Evolutionary conservation across 257 asterid genomes (phyloP), one percentile per base, ranked within the genome.

Genomic region (Ehretia macrophylla): DNA sequence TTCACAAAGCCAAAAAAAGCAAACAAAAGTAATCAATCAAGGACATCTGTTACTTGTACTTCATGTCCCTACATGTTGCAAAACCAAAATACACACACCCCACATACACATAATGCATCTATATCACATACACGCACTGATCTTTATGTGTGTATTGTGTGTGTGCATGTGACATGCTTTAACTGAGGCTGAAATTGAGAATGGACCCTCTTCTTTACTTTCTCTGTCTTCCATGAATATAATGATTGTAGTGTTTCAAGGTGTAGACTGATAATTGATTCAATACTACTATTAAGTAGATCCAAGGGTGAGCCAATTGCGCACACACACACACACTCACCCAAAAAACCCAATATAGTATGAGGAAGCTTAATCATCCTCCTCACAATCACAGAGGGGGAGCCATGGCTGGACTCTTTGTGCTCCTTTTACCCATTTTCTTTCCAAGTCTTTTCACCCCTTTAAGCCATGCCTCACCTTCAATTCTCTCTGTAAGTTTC

Each of bases 391-490:
- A 64, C 56, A 85, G 83, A 68, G 83, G 89, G 52, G 92, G 81
- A 78, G 85, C 89, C 64, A 83, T 93, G 95, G 83, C 81, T 77
- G 83, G 63, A 74, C 71, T 87, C 44, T 73, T 81, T 65, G 76
- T 86, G 51, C 70, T 93, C 77, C 85, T 93, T 63, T 68, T 89
- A 63, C 84, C 96, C 55, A 55, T 78, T 45, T 77, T 82, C 21
- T 77, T 80, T 32, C 75, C 80, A n/a, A 72, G 47, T 73, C 71
- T 83, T 23, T 83, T 85, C 67, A 62, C 83, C 66, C 80, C 94
- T 45, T 69, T 81, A 22, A 65, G 81, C 81, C 83, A 81, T 65
- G 99, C 94, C 65, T 82, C 79, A 14, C 83, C 97, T 37, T 80
- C 96, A 64, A 63, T 69, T 62, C 67, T 76, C 56, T 80, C 88